A percentile compares a stretch with the other conserved stretches of the same genome.
Evolutionary conservation across 805 yeast genomes (phyloP).

Genomic region (Pichia paraexigua): DNA sequence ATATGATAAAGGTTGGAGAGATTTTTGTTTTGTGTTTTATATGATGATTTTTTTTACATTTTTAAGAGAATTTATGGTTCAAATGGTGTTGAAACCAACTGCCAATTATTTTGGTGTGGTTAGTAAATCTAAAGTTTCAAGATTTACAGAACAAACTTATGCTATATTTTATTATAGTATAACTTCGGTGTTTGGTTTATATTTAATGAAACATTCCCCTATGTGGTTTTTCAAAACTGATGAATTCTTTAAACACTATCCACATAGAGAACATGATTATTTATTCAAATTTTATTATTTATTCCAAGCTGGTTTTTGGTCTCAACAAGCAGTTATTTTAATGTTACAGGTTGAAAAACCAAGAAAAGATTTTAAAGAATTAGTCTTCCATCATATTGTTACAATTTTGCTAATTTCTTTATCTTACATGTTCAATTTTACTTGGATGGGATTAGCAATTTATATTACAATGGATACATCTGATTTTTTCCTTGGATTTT

Average conservation of each 20-base stretch:
- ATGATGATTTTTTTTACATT: slow-evolving; percentile 86
- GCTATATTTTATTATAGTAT: slow-evolving; percentile 72
- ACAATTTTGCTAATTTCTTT: slow-evolving; percentile 81
- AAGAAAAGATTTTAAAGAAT: slow-evolving; percentile 85
- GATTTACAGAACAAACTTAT: slow-evolving; percentile 93
- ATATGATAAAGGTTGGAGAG: slow-evolving; percentile 85
- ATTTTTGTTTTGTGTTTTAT: slow-evolving; percentile 68
- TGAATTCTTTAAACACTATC: slow-evolving; percentile 72
- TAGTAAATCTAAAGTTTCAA: slow-evolving; percentile 48
- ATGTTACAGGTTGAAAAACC: slow-evolving; percentile 86
- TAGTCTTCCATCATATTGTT: slow-evolving; percentile 87
- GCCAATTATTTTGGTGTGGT: slow-evolving; percentile 48
- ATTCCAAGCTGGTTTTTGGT: slow-evolving; percentile 95
- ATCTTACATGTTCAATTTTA: slow-evolving; percentile 90
- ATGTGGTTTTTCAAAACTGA: slow-evolving; percentile 86
- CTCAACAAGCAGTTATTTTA: slow-evolving; percentile 85
- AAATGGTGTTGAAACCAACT: slow-evolving; percentile 64
- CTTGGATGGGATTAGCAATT: slow-evolving; percentile 88
- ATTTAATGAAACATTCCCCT: slow-evolving; percentile 77
- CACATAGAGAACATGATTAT: slow-evolving; percentile 68
- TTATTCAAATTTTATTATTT: slow-evolving; percentile 76
- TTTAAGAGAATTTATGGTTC: slow-evolving; percentile 86
- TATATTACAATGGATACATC: slow-evolving; percentile 95
- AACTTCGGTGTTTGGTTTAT: slow-evolving; percentile 81
- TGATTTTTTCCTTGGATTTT: slow-evolving; percentile 76